A percentile compares a stretch with the other conserved stretches of the same genome.
Evolutionary conservation across 768 basidiomycete genomes (phyloP).

Genomic region (Agaricus subrufescens): DNA sequence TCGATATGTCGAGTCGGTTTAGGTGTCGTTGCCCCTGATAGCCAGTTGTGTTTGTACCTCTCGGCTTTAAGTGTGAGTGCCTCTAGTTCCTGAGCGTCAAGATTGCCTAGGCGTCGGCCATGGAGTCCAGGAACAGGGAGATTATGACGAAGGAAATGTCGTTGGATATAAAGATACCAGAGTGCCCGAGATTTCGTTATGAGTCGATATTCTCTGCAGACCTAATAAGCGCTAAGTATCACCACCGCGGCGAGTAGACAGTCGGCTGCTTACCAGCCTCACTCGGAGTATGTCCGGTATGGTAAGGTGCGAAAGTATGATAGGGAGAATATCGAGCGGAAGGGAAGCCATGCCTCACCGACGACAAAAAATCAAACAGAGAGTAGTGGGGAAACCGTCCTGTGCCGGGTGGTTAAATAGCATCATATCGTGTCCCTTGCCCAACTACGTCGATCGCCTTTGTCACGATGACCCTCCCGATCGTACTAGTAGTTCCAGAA

Average conservation of each 20-base stretch:
- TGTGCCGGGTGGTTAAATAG: not conserved
- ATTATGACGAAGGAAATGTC: conserved; percentile 33
- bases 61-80: conserved; percentile 32
- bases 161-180: conserved; percentile 43
- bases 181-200: conserved; percentile 43
- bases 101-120: conserved; percentile 23
- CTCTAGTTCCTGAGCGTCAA: conserved; percentile 45
- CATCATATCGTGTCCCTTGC: not conserved
- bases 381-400: not conserved
- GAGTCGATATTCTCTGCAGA: conserved; percentile 36
- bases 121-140: conserved; percentile 44
- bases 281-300: conserved; percentile 37
- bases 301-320: conserved; percentile 37
- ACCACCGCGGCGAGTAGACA: not conserved
- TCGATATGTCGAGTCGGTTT: conserved; percentile 15
- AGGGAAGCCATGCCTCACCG: conserved; percentile 18
- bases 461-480: conserved; percentile 4
- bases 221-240: conserved; percentile 27
- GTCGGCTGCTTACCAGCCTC: conserved; percentile 36
- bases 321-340: conserved; percentile 45
- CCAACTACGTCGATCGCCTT: conserved; percentile 4
- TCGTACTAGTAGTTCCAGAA: not conserved
- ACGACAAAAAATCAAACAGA: not conserved
- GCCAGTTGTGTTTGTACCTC: conserved; percentile 47
- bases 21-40: conserved; percentile 26